Conservation (phyloP, 2,329 filamentous ascomycete genomes). For the Pochonia chlamydosporia region DNA sequence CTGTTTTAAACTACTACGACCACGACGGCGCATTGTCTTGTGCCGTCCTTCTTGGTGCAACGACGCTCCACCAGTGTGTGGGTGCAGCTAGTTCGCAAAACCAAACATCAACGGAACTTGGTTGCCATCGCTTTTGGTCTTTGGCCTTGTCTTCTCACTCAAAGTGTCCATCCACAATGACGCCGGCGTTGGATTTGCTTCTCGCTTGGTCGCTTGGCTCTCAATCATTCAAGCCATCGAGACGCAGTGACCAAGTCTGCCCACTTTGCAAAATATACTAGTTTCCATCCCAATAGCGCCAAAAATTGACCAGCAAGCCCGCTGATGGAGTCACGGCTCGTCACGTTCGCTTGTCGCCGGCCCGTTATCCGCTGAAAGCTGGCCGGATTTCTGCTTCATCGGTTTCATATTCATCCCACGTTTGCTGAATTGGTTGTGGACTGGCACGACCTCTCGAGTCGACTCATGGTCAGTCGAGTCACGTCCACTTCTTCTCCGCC, state of each 20-base stretch:
- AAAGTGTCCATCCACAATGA: background rate
- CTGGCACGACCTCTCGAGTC: no score
- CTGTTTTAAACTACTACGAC: no score
- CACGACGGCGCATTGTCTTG: no score
- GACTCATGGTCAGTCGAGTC: no score
- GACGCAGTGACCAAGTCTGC: background rate
- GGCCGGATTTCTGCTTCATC: background rate
- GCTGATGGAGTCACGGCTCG: constrained; percentile 12
- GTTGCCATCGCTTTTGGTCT: no score
- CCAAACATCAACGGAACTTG: no score
- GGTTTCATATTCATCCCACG: no score
- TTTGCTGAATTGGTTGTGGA: no score
- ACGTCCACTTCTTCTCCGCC: no score
- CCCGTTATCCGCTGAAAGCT: constrained; percentile 3
- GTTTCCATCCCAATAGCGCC: background rate
- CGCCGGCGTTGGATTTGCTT: background rate
- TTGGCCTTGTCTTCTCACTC: background rate
- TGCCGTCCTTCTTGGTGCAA: background rate
- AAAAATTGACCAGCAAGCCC: constrained; percentile 6
- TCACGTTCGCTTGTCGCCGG: constrained; percentile 10
- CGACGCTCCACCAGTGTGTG: background rate
- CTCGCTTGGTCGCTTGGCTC: background rate
- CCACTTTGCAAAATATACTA: no score
- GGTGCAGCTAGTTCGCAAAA: background rate
- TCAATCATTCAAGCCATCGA: background rate